Evolutionary conservation across 2,329 filamentous ascomycete genomes (phyloP).

Genomic region (Venturia aucupariae): DNA sequence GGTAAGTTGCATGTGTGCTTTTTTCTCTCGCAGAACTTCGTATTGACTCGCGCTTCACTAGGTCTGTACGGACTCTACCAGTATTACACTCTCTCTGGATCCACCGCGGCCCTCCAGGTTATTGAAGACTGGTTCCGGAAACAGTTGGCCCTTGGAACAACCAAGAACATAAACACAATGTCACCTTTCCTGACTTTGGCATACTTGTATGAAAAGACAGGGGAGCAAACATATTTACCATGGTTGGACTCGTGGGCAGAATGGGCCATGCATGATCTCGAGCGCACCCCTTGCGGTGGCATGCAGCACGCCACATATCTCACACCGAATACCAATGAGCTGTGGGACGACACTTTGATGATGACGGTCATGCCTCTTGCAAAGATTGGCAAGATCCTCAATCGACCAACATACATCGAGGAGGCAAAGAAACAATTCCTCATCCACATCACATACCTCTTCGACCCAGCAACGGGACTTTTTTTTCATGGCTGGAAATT

Average conservation of each 20-base stretch:
- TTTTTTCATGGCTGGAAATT: conserved; percentile 83
- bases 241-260: conserved; percentile 77
- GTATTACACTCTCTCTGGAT: conserved; percentile 65
- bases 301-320: conserved; percentile 72
- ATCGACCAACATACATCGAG: conserved; percentile 61
- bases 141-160: conserved; percentile 62
- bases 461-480: conserved; percentile 60
- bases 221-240: conserved; percentile 58
- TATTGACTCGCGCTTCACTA: no score
- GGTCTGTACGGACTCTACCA: conserved; percentile 72
- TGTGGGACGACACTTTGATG: conserved; percentile 83
- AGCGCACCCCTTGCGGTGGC: conserved; percentile 59
- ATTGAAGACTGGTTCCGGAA: conserved; percentile 66
- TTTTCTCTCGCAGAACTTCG: no score
- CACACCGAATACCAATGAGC: conserved; percentile 60
- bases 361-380: conserved; percentile 76
- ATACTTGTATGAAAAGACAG: conserved; percentile 66
- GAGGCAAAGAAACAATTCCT: conserved; percentile 73
- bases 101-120: conserved; percentile 49
- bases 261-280: conserved; percentile 71
- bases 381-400: conserved; percentile 65
- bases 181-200: conserved; percentile 67
- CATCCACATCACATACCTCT: conserved; percentile 69
- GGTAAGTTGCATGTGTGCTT: conserved; percentile 23
- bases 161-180: conserved; percentile 84